These are phyloP conservation scores for Nigrospora oryzae DNA, from an alignment of 2,329 filamentous ascomycete species.

Conservation along the genomic window DNA sequence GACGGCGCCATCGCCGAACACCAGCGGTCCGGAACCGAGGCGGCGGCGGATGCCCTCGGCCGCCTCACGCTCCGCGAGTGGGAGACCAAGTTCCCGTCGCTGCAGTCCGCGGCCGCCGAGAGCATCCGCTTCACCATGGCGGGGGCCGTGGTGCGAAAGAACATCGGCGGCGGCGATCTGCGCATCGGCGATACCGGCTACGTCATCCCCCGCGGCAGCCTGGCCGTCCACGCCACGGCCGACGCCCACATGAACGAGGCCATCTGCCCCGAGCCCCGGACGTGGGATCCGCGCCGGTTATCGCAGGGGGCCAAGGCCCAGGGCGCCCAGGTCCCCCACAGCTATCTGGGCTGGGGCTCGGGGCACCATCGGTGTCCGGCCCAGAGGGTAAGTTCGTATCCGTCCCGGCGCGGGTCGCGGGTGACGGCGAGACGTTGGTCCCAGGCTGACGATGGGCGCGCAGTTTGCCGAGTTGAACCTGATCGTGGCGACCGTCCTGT, in stretches of 20 bases:
- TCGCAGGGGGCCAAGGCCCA: neutral
- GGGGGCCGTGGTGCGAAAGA: slow-evolving; percentile 2
- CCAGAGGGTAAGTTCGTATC: neutral
- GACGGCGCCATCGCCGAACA: neutral
- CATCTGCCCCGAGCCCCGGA: neutral
- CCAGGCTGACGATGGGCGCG: neutral
- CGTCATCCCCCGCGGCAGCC: neutral
- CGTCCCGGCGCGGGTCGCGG: too few species aligned
- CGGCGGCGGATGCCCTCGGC: neutral
- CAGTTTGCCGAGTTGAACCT: slow-evolving; percentile 3
- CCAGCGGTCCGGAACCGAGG: neutral
- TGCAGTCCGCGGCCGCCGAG: neutral
- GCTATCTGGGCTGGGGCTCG: slow-evolving; percentile 2
- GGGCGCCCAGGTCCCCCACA: neutral
- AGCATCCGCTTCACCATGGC: slow-evolving; percentile 4
- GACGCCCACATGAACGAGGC: slow-evolving; percentile 1
- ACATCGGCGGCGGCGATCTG: neutral
- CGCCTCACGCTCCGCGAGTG: neutral
- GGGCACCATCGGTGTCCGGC: slow-evolving; percentile 2
- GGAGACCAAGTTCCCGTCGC: neutral
- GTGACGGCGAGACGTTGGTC: neutral
- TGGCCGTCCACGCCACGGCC: slow-evolving; percentile 1
- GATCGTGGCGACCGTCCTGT: slow-evolving; percentile 1
- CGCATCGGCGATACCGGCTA: neutral
- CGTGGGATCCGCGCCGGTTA: slow-evolving; percentile 1